Evolutionary conservation across 441 rosid genomes (phyloP), one percentile per base, ranked within the genome.

Genomic region (Erodium trifolium): DNA sequence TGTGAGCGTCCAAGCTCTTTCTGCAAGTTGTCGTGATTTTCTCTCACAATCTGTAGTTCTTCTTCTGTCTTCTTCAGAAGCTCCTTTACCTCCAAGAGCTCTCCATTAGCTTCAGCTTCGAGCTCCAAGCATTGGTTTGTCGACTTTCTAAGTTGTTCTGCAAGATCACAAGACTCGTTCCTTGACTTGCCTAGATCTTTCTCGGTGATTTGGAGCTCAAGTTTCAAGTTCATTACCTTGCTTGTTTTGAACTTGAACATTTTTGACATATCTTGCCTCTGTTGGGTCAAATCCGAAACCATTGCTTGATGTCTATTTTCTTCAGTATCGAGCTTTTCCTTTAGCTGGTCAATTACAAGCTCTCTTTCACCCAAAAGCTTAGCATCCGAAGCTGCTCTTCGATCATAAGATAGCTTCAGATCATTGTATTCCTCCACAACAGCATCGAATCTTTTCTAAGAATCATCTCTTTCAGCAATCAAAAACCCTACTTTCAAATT

Each of bases 1-100:
- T 82, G 68, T 82, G 82, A 37, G 78, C 81, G 64, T 86, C 90
- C 18, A 84, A 92, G 75, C 73, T 91, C 97, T 78, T 73, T 83
- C 78, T 84, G 85, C 31, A 86, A 75, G 71, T 73, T 85, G 65
- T 84, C 80, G 71, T 73, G 85, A 76, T 79, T 80, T 73, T 81
- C 91, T 60, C 77, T 75, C 73, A 80, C 41, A 16, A 18, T 69
- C 73, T 76, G 82, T 59, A 84, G 77, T 72, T 86, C 91, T 34
- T 79, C 89, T 34, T 65, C 73, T 57, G 84, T 74, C 76, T 85
- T 78, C 79, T 75, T 81, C 68, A 86, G 79, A 67, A 76, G 79
- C 66, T 85, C 91, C 78, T 83, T 81, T 31, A 76, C 78, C 9
- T 76, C 68, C 60, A 68, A 67, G 70, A 88, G 90, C 82, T 94